These are phyloP conservation scores for Calonectria pteridis DNA, from an alignment of 2,329 filamentous ascomycete species.

Conservation along the genomic window DNA sequence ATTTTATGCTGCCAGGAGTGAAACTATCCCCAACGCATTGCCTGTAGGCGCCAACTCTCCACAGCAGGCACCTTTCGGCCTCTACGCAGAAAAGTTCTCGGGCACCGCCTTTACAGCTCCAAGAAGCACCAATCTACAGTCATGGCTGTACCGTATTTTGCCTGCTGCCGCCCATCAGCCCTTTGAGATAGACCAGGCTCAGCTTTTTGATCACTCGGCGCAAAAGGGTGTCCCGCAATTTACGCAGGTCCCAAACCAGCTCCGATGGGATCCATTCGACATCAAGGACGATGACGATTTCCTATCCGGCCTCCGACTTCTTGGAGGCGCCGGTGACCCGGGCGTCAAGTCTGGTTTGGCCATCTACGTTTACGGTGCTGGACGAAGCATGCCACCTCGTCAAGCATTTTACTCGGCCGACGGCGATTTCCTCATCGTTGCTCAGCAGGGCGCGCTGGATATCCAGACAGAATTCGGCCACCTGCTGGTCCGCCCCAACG, in stretches of 20 bases:
- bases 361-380: slow-evolving; percentile 85
- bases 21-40: slow-evolving; percentile 11
- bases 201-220: slow-evolving; percentile 35
- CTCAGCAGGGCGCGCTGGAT: slow-evolving; percentile 80
- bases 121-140: slow-evolving; percentile 75
- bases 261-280: slow-evolving; percentile 87
- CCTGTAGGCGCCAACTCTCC: slow-evolving; percentile 22
- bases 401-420: slow-evolving; percentile 88
- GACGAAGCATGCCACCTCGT: slow-evolving; percentile 78
- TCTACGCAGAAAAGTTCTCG: slow-evolving; percentile 85
- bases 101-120: slow-evolving; percentile 80
- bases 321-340: slow-evolving; percentile 85
- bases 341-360: slow-evolving; percentile 84
- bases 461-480: slow-evolving; percentile 83
- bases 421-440: slow-evolving; percentile 82
- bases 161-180: slow-evolving; percentile 72
- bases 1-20: not conserved
- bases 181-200: slow-evolving; percentile 59
- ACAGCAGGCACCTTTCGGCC: slow-evolving; percentile 81
- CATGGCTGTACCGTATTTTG: slow-evolving; percentile 79
- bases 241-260: slow-evolving; percentile 74
- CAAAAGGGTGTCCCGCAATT: slow-evolving; percentile 46
- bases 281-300: slow-evolving; percentile 71
- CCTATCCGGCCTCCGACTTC: slow-evolving; percentile 71
- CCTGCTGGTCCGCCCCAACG: slow-evolving; percentile 79